Conservation (phyloP, 108 stramenopile genomes). For the Conticribra guillardii region DNA sequence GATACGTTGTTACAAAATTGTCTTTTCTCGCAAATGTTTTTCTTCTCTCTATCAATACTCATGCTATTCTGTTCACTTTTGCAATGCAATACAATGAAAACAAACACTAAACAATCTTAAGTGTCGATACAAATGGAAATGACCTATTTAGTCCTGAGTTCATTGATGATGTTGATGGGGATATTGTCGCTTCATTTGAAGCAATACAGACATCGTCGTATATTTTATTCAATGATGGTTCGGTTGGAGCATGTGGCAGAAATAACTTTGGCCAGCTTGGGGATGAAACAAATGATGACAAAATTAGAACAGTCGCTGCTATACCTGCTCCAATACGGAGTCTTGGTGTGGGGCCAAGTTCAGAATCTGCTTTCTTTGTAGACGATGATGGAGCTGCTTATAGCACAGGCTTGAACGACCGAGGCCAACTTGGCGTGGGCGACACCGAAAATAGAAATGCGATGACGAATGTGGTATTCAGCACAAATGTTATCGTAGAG, state of each 20-base stretch:
- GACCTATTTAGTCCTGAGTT: constrained; percentile 22
- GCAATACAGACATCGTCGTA: constrained; percentile 31
- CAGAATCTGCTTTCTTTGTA: constrained; percentile 43
- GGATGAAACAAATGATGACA: constrained; percentile 40
- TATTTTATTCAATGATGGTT: constrained; percentile 53
- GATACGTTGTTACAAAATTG: too few species aligned
- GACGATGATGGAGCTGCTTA: constrained; percentile 20
- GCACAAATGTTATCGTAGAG: neutral
- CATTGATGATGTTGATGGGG: constrained; percentile 17
- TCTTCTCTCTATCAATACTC: too few species aligned
- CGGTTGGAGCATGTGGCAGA: constrained; percentile 62
- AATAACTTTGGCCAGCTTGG: constrained; percentile 54
- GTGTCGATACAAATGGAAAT: constrained; percentile 23
- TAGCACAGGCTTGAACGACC: constrained; percentile 41
- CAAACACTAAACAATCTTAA: too few species aligned
- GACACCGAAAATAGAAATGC: constrained; percentile 35
- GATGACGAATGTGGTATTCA: constrained; percentile 27
- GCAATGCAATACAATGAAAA: too few species aligned
- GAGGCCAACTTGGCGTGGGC: constrained; percentile 44
- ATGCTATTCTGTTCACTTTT: too few species aligned
- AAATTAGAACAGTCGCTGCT: constrained; percentile 28
- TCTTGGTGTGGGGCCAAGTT: constrained; percentile 39
- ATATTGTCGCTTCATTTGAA: constrained; percentile 31
- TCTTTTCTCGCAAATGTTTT: too few species aligned
- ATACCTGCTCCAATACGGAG: constrained; percentile 19